Conservation (phyloP, 306 rosid species). For the Medicago arabica region DNA sequence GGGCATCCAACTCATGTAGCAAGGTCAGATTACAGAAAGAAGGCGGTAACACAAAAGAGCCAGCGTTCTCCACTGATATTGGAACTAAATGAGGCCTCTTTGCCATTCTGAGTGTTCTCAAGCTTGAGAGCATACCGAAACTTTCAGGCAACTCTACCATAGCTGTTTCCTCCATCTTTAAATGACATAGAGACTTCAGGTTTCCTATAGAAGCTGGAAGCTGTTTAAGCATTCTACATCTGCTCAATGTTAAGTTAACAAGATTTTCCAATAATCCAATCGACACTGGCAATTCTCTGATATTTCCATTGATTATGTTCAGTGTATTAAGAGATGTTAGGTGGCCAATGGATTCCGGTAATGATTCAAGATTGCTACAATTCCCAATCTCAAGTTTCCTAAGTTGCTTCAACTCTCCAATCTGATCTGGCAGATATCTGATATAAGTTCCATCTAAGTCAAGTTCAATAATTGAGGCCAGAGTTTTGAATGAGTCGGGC, state of each 20-base stretch:
- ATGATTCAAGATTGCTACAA: constrained; percentile 52
- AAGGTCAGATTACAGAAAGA: constrained; percentile 58
- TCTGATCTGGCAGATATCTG: constrained; percentile 57
- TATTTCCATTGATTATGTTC: constrained; percentile 43
- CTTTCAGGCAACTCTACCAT: constrained; percentile 61
- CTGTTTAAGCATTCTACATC: constrained; percentile 47
- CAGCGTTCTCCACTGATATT: not conserved
- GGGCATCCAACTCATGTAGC: constrained; percentile 53
- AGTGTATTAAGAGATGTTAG: constrained; percentile 50
- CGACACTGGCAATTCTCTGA: constrained; percentile 61
- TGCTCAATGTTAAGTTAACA: constrained; percentile 45
- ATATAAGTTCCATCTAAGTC: constrained; percentile 55
- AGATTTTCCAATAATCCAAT: constrained; percentile 62
- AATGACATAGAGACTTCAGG: constrained; percentile 52
- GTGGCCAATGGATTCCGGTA: constrained; percentile 65
- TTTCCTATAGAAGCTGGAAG: constrained; percentile 71
- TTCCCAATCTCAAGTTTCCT: constrained; percentile 58
- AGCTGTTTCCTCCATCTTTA: constrained; percentile 57
- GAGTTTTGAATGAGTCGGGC: constrained; percentile 50
- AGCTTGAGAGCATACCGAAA: constrained; percentile 64
- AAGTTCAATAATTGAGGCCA: constrained; percentile 55
- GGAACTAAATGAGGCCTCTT: constrained; percentile 36
- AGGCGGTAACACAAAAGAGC: constrained; percentile 44
- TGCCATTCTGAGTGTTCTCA: constrained; percentile 56
- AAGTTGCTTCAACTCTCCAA: constrained; percentile 60